Evolutionary conservation across 2,329 filamentous ascomycete species (phyloP).

Genomic region (Monosporascus sp.): DNA sequence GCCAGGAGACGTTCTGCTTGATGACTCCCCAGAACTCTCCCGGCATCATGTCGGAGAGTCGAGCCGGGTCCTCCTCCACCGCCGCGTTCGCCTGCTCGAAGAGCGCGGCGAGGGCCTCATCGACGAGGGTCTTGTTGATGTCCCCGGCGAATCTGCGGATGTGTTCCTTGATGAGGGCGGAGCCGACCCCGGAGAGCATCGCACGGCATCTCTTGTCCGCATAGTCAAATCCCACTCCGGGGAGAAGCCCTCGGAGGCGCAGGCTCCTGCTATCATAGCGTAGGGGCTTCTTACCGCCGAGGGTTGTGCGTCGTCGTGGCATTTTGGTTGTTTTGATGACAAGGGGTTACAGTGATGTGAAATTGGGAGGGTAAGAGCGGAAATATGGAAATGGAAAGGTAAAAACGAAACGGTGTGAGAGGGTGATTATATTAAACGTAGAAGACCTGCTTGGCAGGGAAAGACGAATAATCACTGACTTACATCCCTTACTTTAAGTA

Average conservation of each 20-base stretch:
- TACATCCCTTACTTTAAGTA: no score
- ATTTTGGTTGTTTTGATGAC: background rate
- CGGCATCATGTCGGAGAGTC: slow-evolving; percentile 1
- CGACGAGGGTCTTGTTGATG: slow-evolving; percentile 1
- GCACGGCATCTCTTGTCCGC: slow-evolving; percentile 1
- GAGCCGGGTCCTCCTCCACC: slow-evolving; percentile 1
- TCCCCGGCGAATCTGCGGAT: background rate
- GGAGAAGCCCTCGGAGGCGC: background rate
- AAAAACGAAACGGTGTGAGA: background rate
- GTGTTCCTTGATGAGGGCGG: background rate
- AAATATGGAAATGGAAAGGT: background rate
- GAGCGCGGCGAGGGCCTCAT: slow-evolving; percentile 1
- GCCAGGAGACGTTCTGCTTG: slow-evolving; percentile 1
- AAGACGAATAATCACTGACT: no score
- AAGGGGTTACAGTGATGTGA: no score
- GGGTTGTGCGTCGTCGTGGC: background rate
- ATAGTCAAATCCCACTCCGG: slow-evolving; percentile 2
- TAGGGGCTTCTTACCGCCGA: background rate
- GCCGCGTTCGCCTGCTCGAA: background rate
- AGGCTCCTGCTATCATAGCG: background rate
- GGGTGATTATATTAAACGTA: no score
- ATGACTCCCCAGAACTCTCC: slow-evolving; percentile 2
- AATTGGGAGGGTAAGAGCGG: background rate
- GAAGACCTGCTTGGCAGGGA: no score
- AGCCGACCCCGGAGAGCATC: background rate